Base-by-base conservation (phyloP, 352 stramenopile genomes). In the Globisporangium takayamanum region DNA sequence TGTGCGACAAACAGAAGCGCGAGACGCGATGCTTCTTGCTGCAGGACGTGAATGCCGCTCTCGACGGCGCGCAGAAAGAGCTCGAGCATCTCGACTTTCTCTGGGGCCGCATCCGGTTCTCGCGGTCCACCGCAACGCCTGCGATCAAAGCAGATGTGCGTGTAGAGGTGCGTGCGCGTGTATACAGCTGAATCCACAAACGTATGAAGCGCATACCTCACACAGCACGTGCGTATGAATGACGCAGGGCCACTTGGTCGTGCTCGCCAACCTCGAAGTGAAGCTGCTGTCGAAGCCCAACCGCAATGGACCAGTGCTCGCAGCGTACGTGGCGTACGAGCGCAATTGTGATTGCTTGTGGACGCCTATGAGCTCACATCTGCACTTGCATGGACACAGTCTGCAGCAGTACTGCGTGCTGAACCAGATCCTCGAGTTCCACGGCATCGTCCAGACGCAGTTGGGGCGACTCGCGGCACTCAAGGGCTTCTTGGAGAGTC, bases 371-470 rank as follows among this genome's bases (percentile, higher is more conserved):
- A 8, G 14, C 22, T 6, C 28, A 25, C 3, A 5, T 20, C 15
- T 20, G 18, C 41, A 8, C 41, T 7, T 12, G 41, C 14, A 47
- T 25, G 4, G 22, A 46, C 25, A 5, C 59, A 92, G 83, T 25
- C 63, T 92, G 55, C 76, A 90, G 60, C 78, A 92, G 44, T 92
- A 90, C 60, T 90, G 80, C 62, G 80, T 92, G 57, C 63, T 92
- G 41, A 86, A 90, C 66, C 83, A 92, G 67, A 89, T 92, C 60
- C 74, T 92, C 50, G 83, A 92, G 68, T 90, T 92, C 60, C 80
- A 92, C 59, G 70, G 73, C 53, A 73, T 83, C 49, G 60, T 87
- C 51, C 80, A 89, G 64, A 66, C 71, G 22, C 78, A 88, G 68
- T 60, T 87, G 54, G 70, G 67, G 7, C 64, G 63, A 5, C 67